A percentile compares a stretch with the other conserved stretches of the same genome.
phyloP scores from a whole-genome alignment of 2,329 filamentous ascomycete species.

The Aspergillus unguis region DNA sequence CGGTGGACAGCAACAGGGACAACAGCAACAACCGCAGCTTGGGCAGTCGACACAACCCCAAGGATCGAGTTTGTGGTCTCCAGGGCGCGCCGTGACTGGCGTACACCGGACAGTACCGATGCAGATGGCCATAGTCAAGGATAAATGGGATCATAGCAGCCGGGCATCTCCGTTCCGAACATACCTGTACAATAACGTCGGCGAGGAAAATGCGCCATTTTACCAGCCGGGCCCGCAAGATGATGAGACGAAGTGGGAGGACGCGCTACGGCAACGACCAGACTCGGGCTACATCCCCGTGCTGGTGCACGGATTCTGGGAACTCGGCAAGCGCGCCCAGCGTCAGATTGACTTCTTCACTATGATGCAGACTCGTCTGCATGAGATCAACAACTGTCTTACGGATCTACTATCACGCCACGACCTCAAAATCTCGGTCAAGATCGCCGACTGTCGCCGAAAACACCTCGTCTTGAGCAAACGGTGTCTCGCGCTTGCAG shows the following conservation, averaged over 20 bases:
- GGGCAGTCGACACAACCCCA: conserved; percentile 40
- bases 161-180: conserved; percentile 55
- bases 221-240: conserved; percentile 58
- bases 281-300: conserved; percentile 57
- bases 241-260: conserved; percentile 62
- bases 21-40: conserved; percentile 35
- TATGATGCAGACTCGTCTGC: conserved; percentile 56
- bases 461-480: conserved; percentile 60
- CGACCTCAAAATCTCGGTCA: conserved; percentile 57
- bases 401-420: conserved; percentile 58
- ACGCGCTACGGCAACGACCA: conserved; percentile 59
- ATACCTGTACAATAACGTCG: conserved; percentile 63
- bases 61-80: conserved; percentile 43
- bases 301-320: conserved; percentile 58
- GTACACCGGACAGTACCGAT: conserved; percentile 60
- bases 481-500: conserved; percentile 58
- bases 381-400: conserved; percentile 64
- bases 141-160: conserved; percentile 58
- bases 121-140: conserved; percentile 58
- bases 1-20: conserved; percentile 26
- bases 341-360: conserved; percentile 57
- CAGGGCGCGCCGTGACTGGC: conserved; percentile 43
- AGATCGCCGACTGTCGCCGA: conserved; percentile 57
- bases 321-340: conserved; percentile 56
- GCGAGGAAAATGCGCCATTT: conserved; percentile 58